These are phyloP conservation scores for Metschnikowia cubensis DNA, from an alignment of 805 yeast genomes.

Conservation along the genomic window DNA sequence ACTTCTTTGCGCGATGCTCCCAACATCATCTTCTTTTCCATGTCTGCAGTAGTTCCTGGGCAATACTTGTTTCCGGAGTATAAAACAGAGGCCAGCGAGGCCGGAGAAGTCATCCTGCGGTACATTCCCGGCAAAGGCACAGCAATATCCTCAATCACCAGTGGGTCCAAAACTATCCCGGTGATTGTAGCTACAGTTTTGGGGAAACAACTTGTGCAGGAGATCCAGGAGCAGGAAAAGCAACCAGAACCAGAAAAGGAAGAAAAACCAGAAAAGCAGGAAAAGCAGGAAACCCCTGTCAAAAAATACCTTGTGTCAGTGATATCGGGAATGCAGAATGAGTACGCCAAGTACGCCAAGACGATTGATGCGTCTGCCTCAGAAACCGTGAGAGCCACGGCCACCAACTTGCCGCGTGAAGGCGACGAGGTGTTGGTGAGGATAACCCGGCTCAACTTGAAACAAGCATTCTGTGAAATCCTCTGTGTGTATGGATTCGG, in stretches of 20 bases:
- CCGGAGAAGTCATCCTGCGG: conserved; percentile 32
- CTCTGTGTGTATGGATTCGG: conserved; percentile 59
- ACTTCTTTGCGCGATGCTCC: conserved; percentile 4
- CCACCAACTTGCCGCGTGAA: conserved; percentile 69
- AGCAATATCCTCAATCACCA: conserved; percentile 42
- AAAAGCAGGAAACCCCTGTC: conserved; percentile 10
- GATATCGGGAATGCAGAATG: conserved; percentile 23
- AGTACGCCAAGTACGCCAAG: conserved; percentile 23
- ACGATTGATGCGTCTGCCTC: conserved; percentile 19
- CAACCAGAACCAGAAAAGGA: conserved; percentile 6
- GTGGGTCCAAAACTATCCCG: conserved; percentile 35
- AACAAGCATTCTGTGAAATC: conserved; percentile 78
- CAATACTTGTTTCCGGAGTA: conserved; percentile 65
- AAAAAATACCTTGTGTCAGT: conserved; percentile 30
- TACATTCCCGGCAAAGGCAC: conserved; percentile 68
- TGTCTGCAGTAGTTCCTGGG: conserved; percentile 52
- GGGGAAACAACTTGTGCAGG: conserved; percentile 48
- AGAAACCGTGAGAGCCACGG: conserved; percentile 20
- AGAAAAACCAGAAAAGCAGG: too few relatives aligned
- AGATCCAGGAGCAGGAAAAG: conserved; percentile 11
- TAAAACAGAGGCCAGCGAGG: conserved; percentile 23
- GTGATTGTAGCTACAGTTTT: conserved; percentile 57
- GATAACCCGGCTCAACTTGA: conserved; percentile 60
- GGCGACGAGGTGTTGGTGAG: conserved; percentile 78
- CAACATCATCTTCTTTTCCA: conserved; percentile 5